Conservation (phyloP, 2,329 filamentous ascomycete species). For the Fusarium buxicola region DNA sequence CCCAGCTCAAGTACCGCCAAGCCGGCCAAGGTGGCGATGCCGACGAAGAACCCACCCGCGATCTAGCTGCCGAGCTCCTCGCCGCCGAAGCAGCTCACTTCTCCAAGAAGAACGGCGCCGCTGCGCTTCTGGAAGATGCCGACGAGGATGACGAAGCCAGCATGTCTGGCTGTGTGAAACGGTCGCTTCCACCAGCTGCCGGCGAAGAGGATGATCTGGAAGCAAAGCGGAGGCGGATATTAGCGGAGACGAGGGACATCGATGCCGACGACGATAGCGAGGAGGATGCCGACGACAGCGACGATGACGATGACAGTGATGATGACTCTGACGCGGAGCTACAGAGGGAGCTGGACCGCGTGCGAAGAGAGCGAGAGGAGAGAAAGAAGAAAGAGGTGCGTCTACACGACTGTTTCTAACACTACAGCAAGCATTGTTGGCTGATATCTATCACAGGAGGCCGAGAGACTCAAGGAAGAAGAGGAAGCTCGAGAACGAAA, state of each 20-base stretch:
- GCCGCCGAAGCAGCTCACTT: constrained; percentile 89
- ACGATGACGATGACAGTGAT: constrained; percentile 62
- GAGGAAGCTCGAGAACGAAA: constrained; percentile 86
- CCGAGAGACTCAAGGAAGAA: constrained; percentile 82
- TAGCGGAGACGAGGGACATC: constrained; percentile 88
- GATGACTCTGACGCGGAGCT: constrained; percentile 77
- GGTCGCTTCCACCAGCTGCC: constrained; percentile 56
- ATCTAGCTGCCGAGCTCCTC: constrained; percentile 90
- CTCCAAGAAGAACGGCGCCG: constrained; percentile 77
- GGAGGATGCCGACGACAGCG: constrained; percentile 67
- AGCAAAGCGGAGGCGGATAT: constrained; percentile 84
- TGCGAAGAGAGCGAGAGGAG: constrained; percentile 77
- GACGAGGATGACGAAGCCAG: constrained; percentile 60
- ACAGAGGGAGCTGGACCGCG: constrained; percentile 93
- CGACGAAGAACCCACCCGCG: constrained; percentile 74
- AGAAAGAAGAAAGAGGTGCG: constrained; percentile 55
- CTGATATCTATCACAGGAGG: constrained; percentile 66
- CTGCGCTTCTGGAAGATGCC: constrained; percentile 59
- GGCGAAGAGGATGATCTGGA: constrained; percentile 72
- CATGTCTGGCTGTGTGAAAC: constrained; percentile 65
- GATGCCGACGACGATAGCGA: constrained; percentile 78
- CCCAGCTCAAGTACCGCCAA: constrained; percentile 87
- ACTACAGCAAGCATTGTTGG: not conserved
- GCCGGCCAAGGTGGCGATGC: constrained; percentile 89
- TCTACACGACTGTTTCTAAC: not conserved